These are phyloP conservation scores for Plasmodium malariae DNA, from an alignment of 169 alveolate genomes.

Conservation along the genomic window DNA sequence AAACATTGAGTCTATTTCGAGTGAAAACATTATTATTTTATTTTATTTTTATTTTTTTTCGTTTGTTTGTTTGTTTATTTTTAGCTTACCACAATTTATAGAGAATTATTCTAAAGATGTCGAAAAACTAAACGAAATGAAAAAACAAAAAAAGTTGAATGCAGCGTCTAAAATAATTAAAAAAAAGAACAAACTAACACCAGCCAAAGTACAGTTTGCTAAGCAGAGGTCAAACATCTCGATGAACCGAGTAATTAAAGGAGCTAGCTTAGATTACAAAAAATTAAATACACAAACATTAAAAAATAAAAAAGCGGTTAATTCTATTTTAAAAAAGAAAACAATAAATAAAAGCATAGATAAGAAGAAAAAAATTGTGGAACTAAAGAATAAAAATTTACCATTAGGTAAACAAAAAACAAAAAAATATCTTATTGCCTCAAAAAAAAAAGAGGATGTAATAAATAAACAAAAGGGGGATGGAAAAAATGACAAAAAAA, in stretches of 20 bases:
- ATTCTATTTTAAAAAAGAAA: constrained; percentile 54
- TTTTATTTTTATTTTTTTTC: constrained; percentile 8
- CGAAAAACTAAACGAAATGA: constrained; percentile 60
- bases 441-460: constrained; percentile 10
- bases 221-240: constrained; percentile 59
- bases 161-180: constrained; percentile 9
- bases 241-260: constrained; percentile 65
- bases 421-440: constrained; percentile 1
- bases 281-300: constrained; percentile 55
- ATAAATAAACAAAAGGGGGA: constrained; percentile 29
- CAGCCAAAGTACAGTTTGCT: constrained; percentile 50
- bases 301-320: constrained; percentile 34
- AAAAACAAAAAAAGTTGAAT: constrained; percentile 47
- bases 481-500: constrained; percentile 21
- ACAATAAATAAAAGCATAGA: constrained; percentile 38
- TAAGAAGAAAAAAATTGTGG: constrained; percentile 27
- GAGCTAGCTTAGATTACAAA: constrained; percentile 52
- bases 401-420: constrained; percentile 8
- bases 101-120: constrained; percentile 70
- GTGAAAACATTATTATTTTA: no score
- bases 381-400: constrained; percentile 27
- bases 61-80: neutral
- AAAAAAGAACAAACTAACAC: constrained; percentile 20
- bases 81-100: constrained; percentile 53
- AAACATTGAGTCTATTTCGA: no score